Conservation (phyloP, 78 protist genomes). For the Cavenderia fasciculata region DNA sequence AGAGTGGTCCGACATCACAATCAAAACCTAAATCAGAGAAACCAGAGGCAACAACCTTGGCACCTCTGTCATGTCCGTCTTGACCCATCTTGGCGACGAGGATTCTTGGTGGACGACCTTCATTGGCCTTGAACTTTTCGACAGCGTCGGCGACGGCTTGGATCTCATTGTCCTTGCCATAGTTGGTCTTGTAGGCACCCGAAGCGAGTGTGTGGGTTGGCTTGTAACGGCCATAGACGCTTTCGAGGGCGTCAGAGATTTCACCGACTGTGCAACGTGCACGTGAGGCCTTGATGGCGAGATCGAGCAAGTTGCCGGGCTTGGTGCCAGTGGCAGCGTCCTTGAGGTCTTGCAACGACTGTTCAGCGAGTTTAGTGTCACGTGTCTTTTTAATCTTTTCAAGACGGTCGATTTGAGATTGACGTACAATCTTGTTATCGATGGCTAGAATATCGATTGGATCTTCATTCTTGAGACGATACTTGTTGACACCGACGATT, state of each 20-base stretch:
- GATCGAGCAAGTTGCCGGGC: constrained; percentile 77
- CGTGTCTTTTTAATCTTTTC: constrained; percentile 69
- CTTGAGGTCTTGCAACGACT: constrained; percentile 76
- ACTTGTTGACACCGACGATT: constrained; percentile 98
- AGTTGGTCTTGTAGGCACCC: constrained; percentile 88
- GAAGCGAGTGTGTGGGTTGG: constrained; percentile 65
- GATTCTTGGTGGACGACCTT: constrained; percentile 96
- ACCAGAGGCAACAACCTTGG: constrained; percentile 97
- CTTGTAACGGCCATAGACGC: constrained; percentile 71
- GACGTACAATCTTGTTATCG: constrained; percentile 85
- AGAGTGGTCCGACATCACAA: constrained; percentile 94
- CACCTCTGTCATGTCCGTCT: constrained; percentile 99
- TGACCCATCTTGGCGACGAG: constrained; percentile 98
- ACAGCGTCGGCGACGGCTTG: constrained; percentile 57
- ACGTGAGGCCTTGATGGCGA: constrained; percentile 92
- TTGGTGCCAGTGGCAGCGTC: constrained; percentile 59
- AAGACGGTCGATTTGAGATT: constrained; percentile 71
- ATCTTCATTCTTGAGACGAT: constrained; percentile 82
- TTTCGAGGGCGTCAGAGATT: constrained; percentile 94
- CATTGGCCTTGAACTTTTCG: constrained; percentile 65
- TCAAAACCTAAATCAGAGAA: constrained; percentile 98
- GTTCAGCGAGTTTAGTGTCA: constrained; percentile 21
- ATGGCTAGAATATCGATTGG: constrained; percentile 83
- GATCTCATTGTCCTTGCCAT: constrained; percentile 60
- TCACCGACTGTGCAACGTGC: constrained; percentile 97